Base-by-base conservation (phyloP, 768 basidiomycete species). In the Pleurotus ostreatus region DNA sequence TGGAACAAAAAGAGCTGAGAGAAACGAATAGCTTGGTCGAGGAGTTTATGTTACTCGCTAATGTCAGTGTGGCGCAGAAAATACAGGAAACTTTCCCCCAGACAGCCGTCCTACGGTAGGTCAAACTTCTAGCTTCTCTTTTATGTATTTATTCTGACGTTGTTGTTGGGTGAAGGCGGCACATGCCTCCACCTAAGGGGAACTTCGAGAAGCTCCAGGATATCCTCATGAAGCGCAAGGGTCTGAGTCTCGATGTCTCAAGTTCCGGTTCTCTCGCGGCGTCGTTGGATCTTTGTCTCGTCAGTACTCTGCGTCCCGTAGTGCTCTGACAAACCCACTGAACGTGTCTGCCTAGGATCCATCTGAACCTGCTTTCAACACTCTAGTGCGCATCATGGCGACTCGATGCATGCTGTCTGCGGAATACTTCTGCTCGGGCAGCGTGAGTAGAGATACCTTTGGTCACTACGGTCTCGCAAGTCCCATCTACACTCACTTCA, bases 31-130 rank as follows among this genome's bases (percentile, higher is more conserved):
- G 91, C 60, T 74, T 98, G 5, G 97, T 98, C 1, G 97, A 99
- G 70, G 97, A 98, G 70, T 98, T 99, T 72, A 99, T 99, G 97
- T 75, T 99, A 60, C 84, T 99, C 57, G 96, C 97, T 5, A 99
- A 98, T 64, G 89, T 96, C 62, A 92, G 88, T 61, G 97, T 98
- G 1, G 96, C 97, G 5, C 71, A 75, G 61, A 91, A 89, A 71
- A 98, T 97, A 13, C 89, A 96, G 65, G 92, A 96, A 63, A 86
- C 88, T 0, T 99, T 95, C 76, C 96, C 97, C 1, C 90, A 93
- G 67, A 98, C 96, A 1, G 92, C 95, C 2, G 95, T 99, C 0
- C 74, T 98, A 52, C 81, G 94, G 88, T 91, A 41, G 15, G 65
- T 61, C 11, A 15, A 11, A 30, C 48, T 38, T 22, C 37, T 46